Conservation (phyloP, 768 basidiomycete species). For the Daedaleopsis nitida region DNA sequence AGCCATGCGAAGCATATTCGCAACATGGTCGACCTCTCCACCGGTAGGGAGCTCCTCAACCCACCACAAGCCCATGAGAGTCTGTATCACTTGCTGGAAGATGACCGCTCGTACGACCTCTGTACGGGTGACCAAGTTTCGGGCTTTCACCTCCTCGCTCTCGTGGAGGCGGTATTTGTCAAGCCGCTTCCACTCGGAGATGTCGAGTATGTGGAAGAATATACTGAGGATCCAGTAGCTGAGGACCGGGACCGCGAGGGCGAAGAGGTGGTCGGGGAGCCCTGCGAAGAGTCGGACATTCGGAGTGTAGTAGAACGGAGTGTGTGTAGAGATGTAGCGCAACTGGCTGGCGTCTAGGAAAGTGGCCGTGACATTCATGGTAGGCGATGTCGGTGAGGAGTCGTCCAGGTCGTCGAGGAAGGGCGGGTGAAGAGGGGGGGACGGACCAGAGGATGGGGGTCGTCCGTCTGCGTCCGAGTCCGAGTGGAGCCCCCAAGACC, state of each 20-base stretch:
- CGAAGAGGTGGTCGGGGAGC: slow-evolving; percentile 70
- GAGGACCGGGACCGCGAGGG: slow-evolving; percentile 73
- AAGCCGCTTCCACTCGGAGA: slow-evolving; percentile 73
- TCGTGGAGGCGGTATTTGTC: slow-evolving; percentile 89
- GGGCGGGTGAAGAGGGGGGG: neutral
- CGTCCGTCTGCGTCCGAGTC: slow-evolving; percentile 7
- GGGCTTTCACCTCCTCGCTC: slow-evolving; percentile 69
- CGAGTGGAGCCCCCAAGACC: neutral
- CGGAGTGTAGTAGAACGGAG: slow-evolving; percentile 30
- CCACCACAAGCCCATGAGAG: slow-evolving; percentile 69
- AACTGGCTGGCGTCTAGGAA: slow-evolving; percentile 24
- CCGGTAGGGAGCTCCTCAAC: slow-evolving; percentile 44
- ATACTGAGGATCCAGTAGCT: slow-evolving; percentile 85
- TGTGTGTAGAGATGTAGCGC: slow-evolving; percentile 22
- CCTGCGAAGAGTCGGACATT: slow-evolving; percentile 18
- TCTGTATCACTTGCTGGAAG: slow-evolving; percentile 87
- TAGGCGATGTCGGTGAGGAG: neutral
- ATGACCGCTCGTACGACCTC: slow-evolving; percentile 83
- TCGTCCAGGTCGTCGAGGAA: neutral
- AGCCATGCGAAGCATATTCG: slow-evolving; percentile 42
- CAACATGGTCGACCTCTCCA: slow-evolving; percentile 37
- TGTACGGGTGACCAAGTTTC: slow-evolving; percentile 71
- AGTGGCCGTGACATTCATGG: slow-evolving; percentile 27
- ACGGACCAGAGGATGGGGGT: neutral
- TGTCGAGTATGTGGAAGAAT: slow-evolving; percentile 82